phyloP scores from a whole-genome alignment of 2,329 filamentous ascomycete genomes.

The Penicillium expansum region DNA sequence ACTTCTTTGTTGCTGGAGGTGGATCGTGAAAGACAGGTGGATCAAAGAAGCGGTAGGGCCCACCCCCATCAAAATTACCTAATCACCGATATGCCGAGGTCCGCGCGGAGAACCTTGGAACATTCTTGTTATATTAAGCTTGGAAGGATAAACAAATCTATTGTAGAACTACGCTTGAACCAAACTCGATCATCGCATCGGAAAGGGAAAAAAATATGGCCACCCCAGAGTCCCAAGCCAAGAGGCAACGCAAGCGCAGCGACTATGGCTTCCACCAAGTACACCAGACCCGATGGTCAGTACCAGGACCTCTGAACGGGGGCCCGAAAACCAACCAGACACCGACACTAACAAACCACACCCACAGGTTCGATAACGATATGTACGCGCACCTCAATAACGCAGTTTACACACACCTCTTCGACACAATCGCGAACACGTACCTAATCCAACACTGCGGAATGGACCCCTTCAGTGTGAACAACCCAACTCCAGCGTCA shows the following conservation, averaged over 20 bases:
- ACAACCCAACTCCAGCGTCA: conserved; percentile 20
- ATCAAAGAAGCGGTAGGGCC: not conserved
- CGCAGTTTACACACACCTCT: conserved; percentile 78
- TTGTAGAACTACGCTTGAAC: not conserved
- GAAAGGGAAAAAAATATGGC: conserved; percentile 16
- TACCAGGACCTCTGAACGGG: not conserved
- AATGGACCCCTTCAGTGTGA: conserved; percentile 65
- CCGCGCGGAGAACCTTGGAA: conserved; percentile 3
- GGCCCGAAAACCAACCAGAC: not conserved
- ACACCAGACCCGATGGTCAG: conserved; percentile 80
- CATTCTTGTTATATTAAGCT: conserved; percentile 3
- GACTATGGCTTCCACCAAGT: conserved; percentile 79
- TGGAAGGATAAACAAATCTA: not conserved
- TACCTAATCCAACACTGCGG: conserved; percentile 79
- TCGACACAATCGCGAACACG: conserved; percentile 86
- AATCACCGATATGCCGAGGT: conserved; percentile 22
- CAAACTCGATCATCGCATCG: not conserved
- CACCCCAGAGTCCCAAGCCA: conserved; percentile 46
- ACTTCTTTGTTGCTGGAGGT: not conserved
- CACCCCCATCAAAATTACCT: conserved; percentile 10
- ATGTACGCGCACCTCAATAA: conserved; percentile 97
- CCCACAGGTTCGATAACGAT: conserved; percentile 78
- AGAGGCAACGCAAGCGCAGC: conserved; percentile 57
- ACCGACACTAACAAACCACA: not conserved
- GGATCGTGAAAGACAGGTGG: conserved; percentile 1